Base-by-base conservation (phyloP, 352 stramenopile species). In the Lagenidium giganteum region DNA sequence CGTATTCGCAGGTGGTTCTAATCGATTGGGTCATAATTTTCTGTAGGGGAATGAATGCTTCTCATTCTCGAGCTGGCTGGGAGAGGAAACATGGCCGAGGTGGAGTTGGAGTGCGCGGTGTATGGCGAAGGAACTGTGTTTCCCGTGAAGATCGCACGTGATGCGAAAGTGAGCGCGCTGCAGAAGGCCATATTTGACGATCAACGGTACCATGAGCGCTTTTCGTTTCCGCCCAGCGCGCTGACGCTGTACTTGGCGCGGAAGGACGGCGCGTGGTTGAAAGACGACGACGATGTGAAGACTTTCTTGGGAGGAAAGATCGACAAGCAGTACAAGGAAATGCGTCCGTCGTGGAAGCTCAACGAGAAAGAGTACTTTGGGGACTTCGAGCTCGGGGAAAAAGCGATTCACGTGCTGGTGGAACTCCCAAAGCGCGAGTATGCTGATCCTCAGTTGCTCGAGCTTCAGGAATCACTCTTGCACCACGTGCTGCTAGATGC, bases 381-480 rank as follows among this genome's bases (percentile, higher is more conserved):
- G 24, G 23, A 48, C 4, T 61, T 61, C 24, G n/a, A 55, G 53
- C 46, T 26, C 28, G 46, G 33, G 47, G 14, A 25, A 27, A 30
- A 48, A 45, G 53, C 47, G 40, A 61, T 61, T 52, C 53, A 61
- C 27, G 36, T 61, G 14, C 21, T 60, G 17, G 31, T 55, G 51
- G 51, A 41, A 32, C 40, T 51, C 9, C 48, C 47, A 46, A 33
- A 45, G 35, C 22, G 29, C 41, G 3, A 48, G 41, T 35, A 17
- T 38, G 20, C 11, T 30, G 20, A 31, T 40, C 20, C 22, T 40
- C 18, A 24, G 24, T 24, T 45, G 23, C 1, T 35, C 22, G 29
- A 48, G 30, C n/a, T n/a, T n/a, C n/a, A n/a, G n/a, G 21, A 46
- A 29, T 26, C 11, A 9, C 27, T 46, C 14, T 25, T 49, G 42